Evolutionary conservation across 345 rosid genomes (phyloP).

Genomic region (Brassica incana): DNA sequence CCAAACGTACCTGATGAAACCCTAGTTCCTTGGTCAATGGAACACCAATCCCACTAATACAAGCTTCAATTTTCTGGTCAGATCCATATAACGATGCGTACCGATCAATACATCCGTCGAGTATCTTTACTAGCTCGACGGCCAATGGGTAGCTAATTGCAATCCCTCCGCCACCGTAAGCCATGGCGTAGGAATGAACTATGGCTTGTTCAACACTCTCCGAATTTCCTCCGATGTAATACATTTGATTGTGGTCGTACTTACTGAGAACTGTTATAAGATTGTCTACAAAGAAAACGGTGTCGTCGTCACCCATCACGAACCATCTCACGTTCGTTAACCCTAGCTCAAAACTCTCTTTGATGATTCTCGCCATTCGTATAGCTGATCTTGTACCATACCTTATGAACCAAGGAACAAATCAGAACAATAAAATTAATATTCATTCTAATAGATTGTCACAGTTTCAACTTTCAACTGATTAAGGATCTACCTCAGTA

Average conservation of each 20-base stretch:
- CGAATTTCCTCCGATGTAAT: conserved; percentile 74
- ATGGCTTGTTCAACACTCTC: conserved; percentile 88
- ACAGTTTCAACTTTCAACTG: neutral
- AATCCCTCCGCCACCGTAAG: conserved; percentile 87
- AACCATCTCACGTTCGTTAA: conserved; percentile 78
- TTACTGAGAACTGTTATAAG: conserved; percentile 58
- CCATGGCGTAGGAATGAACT: conserved; percentile 81
- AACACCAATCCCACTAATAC: conserved; percentile 80
- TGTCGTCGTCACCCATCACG: conserved; percentile 94
- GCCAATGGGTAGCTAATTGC: conserved; percentile 81
- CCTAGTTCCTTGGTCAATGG: conserved; percentile 79
- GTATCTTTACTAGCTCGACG: conserved; percentile 60
- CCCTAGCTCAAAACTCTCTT: conserved; percentile 80
- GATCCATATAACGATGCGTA: conserved; percentile 76
- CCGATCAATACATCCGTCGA: conserved; percentile 83
- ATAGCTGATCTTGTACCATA: conserved; percentile 74
- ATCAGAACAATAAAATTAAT: neutral
- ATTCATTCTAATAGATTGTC: neutral
- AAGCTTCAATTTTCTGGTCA: conserved; percentile 79
- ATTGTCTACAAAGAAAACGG: conserved; percentile 80
- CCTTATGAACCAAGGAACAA: neutral
- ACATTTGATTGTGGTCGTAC: conserved; percentile 90
- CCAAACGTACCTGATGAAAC: conserved; percentile 73
- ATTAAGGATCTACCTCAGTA: neutral
- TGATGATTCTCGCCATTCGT: conserved; percentile 71